Evolutionary conservation across 2,329 filamentous ascomycete genomes (phyloP).

Genomic region (Talaromyces rugulosus): DNA sequence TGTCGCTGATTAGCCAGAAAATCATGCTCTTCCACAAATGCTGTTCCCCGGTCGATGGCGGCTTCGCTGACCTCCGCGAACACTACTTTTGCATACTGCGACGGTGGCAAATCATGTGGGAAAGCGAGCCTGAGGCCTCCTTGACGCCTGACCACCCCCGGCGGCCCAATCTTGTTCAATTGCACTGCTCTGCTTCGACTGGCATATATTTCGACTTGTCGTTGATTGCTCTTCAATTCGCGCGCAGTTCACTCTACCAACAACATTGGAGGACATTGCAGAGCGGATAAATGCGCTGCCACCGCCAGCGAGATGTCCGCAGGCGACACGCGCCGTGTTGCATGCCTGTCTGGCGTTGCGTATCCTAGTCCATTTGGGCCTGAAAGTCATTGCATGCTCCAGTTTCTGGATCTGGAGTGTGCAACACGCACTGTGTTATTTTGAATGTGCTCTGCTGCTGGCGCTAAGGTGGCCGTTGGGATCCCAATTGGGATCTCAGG

Average conservation of each 20-base stretch:
- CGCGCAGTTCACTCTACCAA: too few species aligned
- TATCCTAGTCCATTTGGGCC: background rate
- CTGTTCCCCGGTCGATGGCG: too few species aligned
- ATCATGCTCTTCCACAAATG: too few species aligned
- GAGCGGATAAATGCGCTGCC: too few species aligned
- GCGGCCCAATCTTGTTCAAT: constrained; percentile 14
- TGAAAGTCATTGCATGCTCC: background rate
- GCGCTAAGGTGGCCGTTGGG: background rate
- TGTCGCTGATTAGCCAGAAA: too few species aligned
- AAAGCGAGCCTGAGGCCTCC: constrained; percentile 48
- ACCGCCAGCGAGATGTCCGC: background rate
- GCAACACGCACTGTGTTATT: background rate
- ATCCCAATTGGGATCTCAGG: too few species aligned
- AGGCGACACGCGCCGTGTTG: background rate
- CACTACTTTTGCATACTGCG: background rate
- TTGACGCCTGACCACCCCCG: constrained; percentile 26
- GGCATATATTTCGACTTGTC: constrained; percentile 14
- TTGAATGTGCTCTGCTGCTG: background rate
- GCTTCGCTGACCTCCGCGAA: too few species aligned
- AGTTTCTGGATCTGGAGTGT: background rate
- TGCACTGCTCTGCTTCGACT: constrained; percentile 15
- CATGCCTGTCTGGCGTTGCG: background rate
- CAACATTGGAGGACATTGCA: too few species aligned
- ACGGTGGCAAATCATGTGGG: constrained; percentile 5
- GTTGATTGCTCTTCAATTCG: background rate